Evolutionary conservation across 768 basidiomycete species (phyloP).

Genomic region (Grammothele lineata): DNA sequence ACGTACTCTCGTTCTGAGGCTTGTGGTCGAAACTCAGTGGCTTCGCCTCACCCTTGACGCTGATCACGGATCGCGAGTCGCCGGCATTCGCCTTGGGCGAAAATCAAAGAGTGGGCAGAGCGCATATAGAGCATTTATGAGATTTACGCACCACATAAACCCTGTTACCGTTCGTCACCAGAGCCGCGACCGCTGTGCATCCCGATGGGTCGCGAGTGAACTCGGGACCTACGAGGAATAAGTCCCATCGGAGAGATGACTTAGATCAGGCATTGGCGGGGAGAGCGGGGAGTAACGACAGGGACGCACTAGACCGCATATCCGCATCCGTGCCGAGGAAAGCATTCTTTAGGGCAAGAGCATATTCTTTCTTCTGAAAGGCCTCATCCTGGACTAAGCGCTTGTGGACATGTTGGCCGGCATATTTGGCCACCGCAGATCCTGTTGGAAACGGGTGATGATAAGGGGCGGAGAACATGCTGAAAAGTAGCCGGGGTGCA

Average conservation of each 20-base stretch:
- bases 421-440: slow-evolving; percentile 78
- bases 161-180: slow-evolving; percentile 73
- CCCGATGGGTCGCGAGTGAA: slow-evolving; percentile 92
- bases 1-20: slow-evolving; percentile 78
- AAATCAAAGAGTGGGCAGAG: background rate
- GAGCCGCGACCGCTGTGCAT: slow-evolving; percentile 88
- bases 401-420: slow-evolving; percentile 79
- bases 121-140: background rate
- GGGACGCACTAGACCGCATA: slow-evolving; percentile 67
- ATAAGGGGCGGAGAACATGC: background rate
- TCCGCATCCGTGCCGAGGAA: slow-evolving; percentile 96
- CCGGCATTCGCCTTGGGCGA: slow-evolving; percentile 89
- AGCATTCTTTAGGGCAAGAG: slow-evolving; percentile 75
- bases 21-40: slow-evolving; percentile 95
- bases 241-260: background rate
- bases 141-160: slow-evolving; percentile 72
- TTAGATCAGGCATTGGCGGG: slow-evolving; percentile 14
- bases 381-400: slow-evolving; percentile 68
- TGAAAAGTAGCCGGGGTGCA: background rate
- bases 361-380: slow-evolving; percentile 68
- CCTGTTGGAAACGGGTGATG: slow-evolving; percentile 39
- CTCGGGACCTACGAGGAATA: slow-evolving; percentile 69
- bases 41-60: slow-evolving; percentile 80
- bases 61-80: slow-evolving; percentile 89
- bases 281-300: slow-evolving; percentile 13